Conservation (phyloP, 2,329 filamentous ascomycete species). For the Fragosphaeria purpurea region DNA sequence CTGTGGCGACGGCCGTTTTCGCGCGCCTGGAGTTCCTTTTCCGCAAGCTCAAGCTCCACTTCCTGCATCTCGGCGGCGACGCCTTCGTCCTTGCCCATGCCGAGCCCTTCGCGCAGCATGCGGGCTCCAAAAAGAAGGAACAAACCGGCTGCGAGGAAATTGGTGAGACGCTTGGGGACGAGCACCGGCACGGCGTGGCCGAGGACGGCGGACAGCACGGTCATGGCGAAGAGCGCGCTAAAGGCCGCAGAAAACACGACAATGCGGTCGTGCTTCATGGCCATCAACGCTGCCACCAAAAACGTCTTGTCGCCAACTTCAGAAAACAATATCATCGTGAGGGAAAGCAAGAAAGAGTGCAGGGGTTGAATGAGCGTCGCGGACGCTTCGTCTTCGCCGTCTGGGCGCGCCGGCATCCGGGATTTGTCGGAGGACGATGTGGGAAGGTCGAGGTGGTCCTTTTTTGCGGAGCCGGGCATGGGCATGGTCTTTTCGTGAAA, state of each 20-base stretch:
- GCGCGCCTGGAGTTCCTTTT: slow-evolving; percentile 73
- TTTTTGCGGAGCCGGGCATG: slow-evolving; percentile 54
- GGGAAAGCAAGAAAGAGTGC: slow-evolving; percentile 84
- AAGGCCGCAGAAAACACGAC: slow-evolving; percentile 95
- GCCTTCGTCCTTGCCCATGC: slow-evolving; percentile 81
- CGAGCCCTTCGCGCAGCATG: slow-evolving; percentile 75
- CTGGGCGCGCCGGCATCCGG: slow-evolving; percentile 1
- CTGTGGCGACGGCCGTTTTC: slow-evolving; percentile 56
- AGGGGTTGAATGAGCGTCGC: slow-evolving; percentile 60
- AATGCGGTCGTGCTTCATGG: slow-evolving; percentile 92
- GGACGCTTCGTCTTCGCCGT: slow-evolving; percentile 30
- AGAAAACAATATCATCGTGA: slow-evolving; percentile 95
- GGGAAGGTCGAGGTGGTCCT: slow-evolving; percentile 49
- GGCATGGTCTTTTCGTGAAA: slow-evolving; percentile 65
- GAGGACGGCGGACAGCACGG: slow-evolving; percentile 80
- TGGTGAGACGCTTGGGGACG: slow-evolving; percentile 83
- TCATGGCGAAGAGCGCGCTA: slow-evolving; percentile 85
- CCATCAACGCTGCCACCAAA: slow-evolving; percentile 93
- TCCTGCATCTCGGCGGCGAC: slow-evolving; percentile 97
- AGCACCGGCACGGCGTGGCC: slow-evolving; percentile 87
- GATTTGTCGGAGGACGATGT: slow-evolving; percentile 25
- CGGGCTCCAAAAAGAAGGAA: slow-evolving; percentile 86
- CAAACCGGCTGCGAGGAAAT: slow-evolving; percentile 70
- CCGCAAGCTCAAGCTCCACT: slow-evolving; percentile 84
- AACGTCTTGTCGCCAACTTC: slow-evolving; percentile 99